A percentile compares a stretch with the other conserved stretches of the same genome.
Evolutionary conservation across 2,329 filamentous ascomycete genomes (phyloP).

Genomic region (Calonectria leucothoes): DNA sequence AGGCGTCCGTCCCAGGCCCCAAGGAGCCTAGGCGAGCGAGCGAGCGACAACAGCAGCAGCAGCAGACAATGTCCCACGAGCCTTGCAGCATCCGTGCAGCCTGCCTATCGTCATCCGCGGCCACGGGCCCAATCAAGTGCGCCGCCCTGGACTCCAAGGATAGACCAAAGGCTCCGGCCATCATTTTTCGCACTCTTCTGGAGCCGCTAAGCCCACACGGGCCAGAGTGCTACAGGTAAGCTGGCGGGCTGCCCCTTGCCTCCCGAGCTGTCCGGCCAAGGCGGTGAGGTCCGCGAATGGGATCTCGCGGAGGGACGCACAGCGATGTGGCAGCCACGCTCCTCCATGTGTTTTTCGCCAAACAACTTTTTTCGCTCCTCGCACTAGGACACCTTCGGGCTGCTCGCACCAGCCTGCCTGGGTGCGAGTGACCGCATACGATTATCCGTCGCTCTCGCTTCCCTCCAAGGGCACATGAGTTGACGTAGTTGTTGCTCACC

Average conservation of each 20-base stretch:
- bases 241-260: conserved; percentile 24
- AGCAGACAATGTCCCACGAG: neutral
- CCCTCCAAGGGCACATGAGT: neutral
- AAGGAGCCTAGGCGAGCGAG: neutral
- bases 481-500: neutral
- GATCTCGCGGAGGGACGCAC: conserved; percentile 34
- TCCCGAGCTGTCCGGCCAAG: conserved; percentile 41
- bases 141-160: conserved; percentile 8
- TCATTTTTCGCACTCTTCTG: conserved; percentile 5
- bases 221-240: conserved; percentile 4
- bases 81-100: conserved; percentile 9
- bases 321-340: conserved; percentile 24
- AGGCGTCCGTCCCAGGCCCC: neutral
- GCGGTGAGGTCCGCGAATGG: conserved; percentile 39
- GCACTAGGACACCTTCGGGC: neutral
- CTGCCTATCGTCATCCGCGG: conserved; percentile 17
- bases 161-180: conserved; percentile 15
- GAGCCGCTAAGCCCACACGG: conserved; percentile 13
- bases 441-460: neutral
- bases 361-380: conserved; percentile 14
- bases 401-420: neutral
- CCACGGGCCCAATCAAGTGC: conserved; percentile 18
- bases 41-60: neutral
- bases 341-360: conserved; percentile 15
- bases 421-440: neutral